Conservation (phyloP, 2,329 filamentous ascomycete species). For the Claviceps sp. region DNA sequence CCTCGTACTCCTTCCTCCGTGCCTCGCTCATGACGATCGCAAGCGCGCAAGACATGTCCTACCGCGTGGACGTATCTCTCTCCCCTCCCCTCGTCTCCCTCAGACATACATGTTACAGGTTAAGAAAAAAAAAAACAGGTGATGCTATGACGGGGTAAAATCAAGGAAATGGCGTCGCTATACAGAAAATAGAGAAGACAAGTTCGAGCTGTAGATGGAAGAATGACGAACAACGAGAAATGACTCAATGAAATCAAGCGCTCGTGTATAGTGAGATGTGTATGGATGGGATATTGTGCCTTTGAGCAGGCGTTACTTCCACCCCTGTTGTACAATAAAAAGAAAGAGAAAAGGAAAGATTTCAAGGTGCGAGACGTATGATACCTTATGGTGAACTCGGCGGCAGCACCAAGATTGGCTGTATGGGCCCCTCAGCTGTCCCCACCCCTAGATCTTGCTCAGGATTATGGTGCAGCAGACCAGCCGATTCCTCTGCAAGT, state of each 20-base stretch:
- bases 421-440: constrained; percentile 26
- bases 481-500: constrained; percentile 30
- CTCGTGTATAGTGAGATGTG: constrained; percentile 1
- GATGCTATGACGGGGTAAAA: not conserved
- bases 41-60: not conserved
- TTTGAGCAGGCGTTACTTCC: not conserved
- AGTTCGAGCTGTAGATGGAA: not conserved
- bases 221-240: constrained; percentile 6
- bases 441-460: constrained; percentile 23
- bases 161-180: not conserved
- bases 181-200: constrained; percentile 4
- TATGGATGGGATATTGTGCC: not conserved
- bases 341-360: not conserved
- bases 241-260: constrained; percentile 4
- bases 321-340: not conserved
- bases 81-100: no score
- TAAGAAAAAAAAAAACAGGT: not conserved
- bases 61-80: not conserved
- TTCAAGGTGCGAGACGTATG: not conserved
- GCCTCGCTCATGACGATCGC: no score
- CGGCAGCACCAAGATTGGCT: constrained; percentile 8
- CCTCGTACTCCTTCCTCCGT: not conserved
- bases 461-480: constrained; percentile 28
- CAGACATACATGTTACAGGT: not conserved
- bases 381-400: not conserved